Base-by-base conservation (phyloP, 2,329 filamentous ascomycete species). In the Bertia moriformis region DNA sequence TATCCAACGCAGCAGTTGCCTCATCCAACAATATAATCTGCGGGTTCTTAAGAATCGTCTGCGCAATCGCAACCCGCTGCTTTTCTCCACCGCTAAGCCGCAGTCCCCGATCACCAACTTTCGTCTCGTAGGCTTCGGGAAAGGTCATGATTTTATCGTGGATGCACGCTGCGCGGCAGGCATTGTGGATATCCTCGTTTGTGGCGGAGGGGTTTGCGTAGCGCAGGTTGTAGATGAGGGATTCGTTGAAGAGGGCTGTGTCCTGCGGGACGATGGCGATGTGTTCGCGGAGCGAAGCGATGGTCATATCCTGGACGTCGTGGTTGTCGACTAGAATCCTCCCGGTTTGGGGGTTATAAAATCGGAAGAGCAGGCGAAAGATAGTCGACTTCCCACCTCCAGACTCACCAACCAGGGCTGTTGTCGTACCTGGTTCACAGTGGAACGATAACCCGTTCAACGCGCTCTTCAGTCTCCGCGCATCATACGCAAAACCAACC, bases 61-160 rank as follows among this genome's bases (percentile, higher is more conserved):
- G 47, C 17, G 52, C 52, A 40, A 55, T 52, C 13, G 49, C 45
- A 39, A 52, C 46, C 48, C 51, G 22, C 22, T 27, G 22, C 22
- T 27, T 27, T n/a, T 27, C 22, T 7, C 22, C 22, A n/a, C 22
- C 22, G 22, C 22, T 27, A n/a, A 27, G 22, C 7, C 22, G 22
- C 7, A 27, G 22, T 10, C 22, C 22, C 7, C 22, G 22, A 7
- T 27, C 22, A n/a, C 22, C 22, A n/a, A 27, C 22, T n/a, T 62
- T 64, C 27, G 68, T 71, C 17, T 61, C 49, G 46, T 72, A 73
- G 2, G 66, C 66, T 38, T 72, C 65, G 0, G 66, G 62, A 43
- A 71, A 72, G 4, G 60, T 56, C 43, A 68, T 54, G 40, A 73
- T 71, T 20, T 67, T 62, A 10, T 71, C 66, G 45, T 73, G 69